Percentiles rank a stretch among this genome's conserved stretches.
Evolutionary conservation across 129 eudicot genomes (phyloP).

Genomic region (Ambrosia trifida): DNA sequence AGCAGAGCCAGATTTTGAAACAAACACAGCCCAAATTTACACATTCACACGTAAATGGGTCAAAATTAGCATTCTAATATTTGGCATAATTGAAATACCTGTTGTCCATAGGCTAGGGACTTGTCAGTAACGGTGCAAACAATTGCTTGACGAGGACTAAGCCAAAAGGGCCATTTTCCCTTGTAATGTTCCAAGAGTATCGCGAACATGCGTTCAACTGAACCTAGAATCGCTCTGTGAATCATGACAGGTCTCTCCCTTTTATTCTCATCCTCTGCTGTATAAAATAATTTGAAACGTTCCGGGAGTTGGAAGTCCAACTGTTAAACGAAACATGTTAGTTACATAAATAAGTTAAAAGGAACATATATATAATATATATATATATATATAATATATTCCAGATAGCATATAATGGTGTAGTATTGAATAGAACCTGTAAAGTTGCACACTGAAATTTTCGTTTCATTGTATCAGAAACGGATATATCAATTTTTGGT

Average conservation of each 20-base stretch:
- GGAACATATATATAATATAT: no score
- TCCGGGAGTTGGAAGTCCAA: constrained; percentile 93
- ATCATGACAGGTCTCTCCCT: constrained; percentile 96
- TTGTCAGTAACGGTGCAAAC: constrained; percentile 91
- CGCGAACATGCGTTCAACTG: constrained; percentile 97
- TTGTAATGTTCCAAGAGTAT: constrained; percentile 91
- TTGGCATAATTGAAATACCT: constrained; percentile 44
- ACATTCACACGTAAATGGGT: not conserved
- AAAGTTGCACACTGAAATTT: constrained; percentile 92
- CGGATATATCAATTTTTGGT: constrained; percentile 56
- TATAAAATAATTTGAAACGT: constrained; percentile 73
- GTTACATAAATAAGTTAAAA: no score
- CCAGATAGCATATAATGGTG: no score
- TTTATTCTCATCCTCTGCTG: constrained; percentile 83
- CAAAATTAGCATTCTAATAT: not conserved
- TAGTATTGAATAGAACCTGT: no score
- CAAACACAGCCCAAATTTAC: not conserved
- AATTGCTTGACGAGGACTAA: constrained; percentile 94
- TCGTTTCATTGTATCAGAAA: no score
- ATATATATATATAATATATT: no score
- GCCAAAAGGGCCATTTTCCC: constrained; percentile 99
- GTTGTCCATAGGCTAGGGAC: constrained; percentile 68
- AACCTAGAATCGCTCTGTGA: constrained; percentile 90
- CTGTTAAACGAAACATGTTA: constrained; percentile 40
- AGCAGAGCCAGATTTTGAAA: no score